These are phyloP conservation scores for Astrocystis sublimbata DNA, from an alignment of 495 filamentous ascomycete species.

Conservation along the genomic window DNA sequence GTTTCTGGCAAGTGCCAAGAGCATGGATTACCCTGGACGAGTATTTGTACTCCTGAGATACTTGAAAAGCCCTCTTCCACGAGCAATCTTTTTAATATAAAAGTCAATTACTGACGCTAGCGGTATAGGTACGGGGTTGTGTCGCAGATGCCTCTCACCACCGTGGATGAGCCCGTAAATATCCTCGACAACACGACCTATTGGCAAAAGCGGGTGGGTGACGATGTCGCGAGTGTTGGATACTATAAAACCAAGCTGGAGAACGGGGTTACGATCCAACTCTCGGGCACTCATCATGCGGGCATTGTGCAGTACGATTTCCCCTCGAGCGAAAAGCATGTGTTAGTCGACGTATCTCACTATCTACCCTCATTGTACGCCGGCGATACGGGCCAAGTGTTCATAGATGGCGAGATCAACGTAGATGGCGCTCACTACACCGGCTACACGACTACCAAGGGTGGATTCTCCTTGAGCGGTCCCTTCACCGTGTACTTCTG, in stretches of 20 bases:
- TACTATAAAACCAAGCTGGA: constrained; percentile 58
- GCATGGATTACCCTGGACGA: no score
- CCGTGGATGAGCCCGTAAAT: constrained; percentile 46
- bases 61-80: no score
- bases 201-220: constrained; percentile 38
- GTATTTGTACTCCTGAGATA: no score
- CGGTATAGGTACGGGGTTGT: constrained; percentile 70
- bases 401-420: constrained; percentile 53
- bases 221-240: constrained; percentile 58
- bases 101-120: no score
- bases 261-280: constrained; percentile 56
- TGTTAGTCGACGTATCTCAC: constrained; percentile 69
- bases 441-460: constrained; percentile 51
- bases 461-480: constrained; percentile 51
- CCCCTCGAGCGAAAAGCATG: constrained; percentile 47
- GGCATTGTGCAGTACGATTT: constrained; percentile 65
- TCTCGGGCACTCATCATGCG: constrained; percentile 59
- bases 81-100: no score
- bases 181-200: constrained; percentile 57
- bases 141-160: constrained; percentile 59
- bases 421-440: constrained; percentile 44
- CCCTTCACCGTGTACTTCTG: constrained; percentile 60
- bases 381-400: constrained; percentile 54
- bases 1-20: no score
- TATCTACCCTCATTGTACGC: constrained; percentile 54